phyloP scores from a whole-genome alignment of 441 rosid species.

The Heliophila coronopifolia region DNA sequence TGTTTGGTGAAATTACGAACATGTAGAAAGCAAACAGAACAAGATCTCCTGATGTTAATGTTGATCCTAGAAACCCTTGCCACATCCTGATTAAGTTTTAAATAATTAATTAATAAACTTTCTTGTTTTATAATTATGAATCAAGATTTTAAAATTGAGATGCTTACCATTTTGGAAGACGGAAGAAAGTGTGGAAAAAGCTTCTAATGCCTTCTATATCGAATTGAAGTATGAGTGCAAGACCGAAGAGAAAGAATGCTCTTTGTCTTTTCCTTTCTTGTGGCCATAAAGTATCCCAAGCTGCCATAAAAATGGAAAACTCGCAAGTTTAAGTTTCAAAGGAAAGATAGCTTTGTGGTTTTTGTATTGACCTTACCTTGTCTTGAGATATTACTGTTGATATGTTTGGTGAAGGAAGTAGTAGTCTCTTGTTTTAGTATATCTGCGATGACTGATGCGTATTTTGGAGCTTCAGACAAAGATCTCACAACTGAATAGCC shows the following conservation, averaged over 20 bases:
- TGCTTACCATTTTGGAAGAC: conserved; percentile 73
- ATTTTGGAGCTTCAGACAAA: conserved; percentile 88
- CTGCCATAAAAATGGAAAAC: conserved; percentile 31
- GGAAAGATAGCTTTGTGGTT: neutral
- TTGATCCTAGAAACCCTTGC: conserved; percentile 87
- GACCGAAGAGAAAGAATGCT: conserved; percentile 87
- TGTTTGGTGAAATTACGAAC: conserved; percentile 78
- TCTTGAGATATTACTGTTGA: conserved; percentile 54
- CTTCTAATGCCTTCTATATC: conserved; percentile 75
- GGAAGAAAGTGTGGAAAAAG: conserved; percentile 81
- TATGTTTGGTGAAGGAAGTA: conserved; percentile 29
- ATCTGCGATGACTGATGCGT: conserved; percentile 74
- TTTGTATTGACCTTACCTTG: conserved; percentile 45
- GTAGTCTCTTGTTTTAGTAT: conserved; percentile 43
- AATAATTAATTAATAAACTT: neutral
- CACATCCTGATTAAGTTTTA: conserved; percentile 66
- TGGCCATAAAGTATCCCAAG: conserved; percentile 95
- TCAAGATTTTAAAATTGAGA: conserved; percentile 3
- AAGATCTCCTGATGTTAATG: conserved; percentile 74
- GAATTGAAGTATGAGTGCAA: conserved; percentile 75
- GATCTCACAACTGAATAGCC: conserved; percentile 96
- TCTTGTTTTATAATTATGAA: neutral
- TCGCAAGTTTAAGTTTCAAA: neutral
- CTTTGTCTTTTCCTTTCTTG: conserved; percentile 91
- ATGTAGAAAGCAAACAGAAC: conserved; percentile 68